These are phyloP conservation scores for Calonectria fujianensis DNA, from an alignment of 2,329 filamentous ascomycete species.

Conservation along the genomic window DNA sequence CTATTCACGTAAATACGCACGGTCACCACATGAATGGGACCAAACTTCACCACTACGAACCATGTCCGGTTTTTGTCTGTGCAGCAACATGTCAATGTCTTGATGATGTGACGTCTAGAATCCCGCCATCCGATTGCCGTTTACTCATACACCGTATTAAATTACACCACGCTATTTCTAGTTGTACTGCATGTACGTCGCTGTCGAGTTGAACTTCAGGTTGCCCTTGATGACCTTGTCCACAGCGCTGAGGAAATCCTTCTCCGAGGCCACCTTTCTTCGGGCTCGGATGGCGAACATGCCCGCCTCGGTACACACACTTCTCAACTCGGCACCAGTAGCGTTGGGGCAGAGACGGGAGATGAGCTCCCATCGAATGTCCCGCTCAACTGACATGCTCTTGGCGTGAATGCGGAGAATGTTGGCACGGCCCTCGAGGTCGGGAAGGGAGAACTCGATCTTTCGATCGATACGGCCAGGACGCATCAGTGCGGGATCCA, in stretches of 20 bases:
- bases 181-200: constrained; percentile 99
- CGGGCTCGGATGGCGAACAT: constrained; percentile 98
- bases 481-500: constrained; percentile 97
- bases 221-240: constrained; percentile 99
- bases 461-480: constrained; percentile 98
- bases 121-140: constrained; percentile 50
- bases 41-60: constrained; percentile 19
- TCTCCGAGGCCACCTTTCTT: constrained; percentile 98
- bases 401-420: constrained; percentile 99
- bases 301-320: constrained; percentile 97
- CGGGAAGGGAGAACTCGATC: constrained; percentile 98
- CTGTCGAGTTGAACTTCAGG: constrained; percentile 99
- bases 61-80: constrained; percentile 9
- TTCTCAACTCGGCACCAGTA: constrained; percentile 95
- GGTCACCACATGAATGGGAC: constrained; percentile 15
- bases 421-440: constrained; percentile 97
- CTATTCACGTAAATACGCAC: constrained; percentile 42
- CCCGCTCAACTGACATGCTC: constrained; percentile 99
- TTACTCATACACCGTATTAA: constrained; percentile 61
- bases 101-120: constrained; percentile 51
- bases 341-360: constrained; percentile 97
- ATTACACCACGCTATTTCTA: constrained; percentile 69
- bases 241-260: constrained; percentile 97
- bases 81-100: constrained; percentile 49
- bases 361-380: constrained; percentile 99